A percentile compares a stretch with the other conserved stretches of the same genome.
Evolutionary conservation across 768 basidiomycete genomes (phyloP).

Genomic region (Xanthoconium purpureum): DNA sequence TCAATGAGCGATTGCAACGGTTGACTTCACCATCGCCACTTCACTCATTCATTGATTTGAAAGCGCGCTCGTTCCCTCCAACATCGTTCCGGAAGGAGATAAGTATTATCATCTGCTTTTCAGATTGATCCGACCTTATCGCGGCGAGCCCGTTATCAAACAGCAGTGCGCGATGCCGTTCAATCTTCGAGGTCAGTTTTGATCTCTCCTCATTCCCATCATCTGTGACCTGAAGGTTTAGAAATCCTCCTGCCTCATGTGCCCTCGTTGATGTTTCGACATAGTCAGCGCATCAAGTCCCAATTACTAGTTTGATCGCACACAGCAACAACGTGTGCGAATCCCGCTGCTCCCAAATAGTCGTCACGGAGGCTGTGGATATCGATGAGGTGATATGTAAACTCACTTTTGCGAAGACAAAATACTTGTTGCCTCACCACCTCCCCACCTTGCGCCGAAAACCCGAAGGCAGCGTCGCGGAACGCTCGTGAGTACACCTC

Average conservation of each 20-base stretch:
- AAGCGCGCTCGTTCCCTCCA: conserved; percentile 1
- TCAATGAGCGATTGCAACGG: not conserved
- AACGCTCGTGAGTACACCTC: conserved; percentile 10
- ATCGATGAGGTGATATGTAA: conserved; percentile 3
- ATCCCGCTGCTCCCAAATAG: not conserved
- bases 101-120: not conserved
- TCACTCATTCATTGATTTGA: not conserved
- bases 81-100: conserved; percentile 9
- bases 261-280: conserved; percentile 3
- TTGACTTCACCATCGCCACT: not conserved
- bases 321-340: conserved; percentile 12
- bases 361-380: conserved; percentile 3
- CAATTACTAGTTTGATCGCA: not conserved
- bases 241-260: not conserved
- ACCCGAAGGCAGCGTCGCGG: conserved; percentile 23
- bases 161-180: conserved; percentile 8
- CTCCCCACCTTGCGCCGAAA: not conserved
- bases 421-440: conserved; percentile 1
- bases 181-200: conserved; percentile 11
- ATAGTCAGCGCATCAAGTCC: not conserved
- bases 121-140: conserved; percentile 24
- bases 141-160: conserved; percentile 9
- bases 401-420: not conserved
- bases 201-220: conserved; percentile 6
- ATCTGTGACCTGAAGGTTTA: not conserved